These are phyloP conservation scores for Pythium aristosporum DNA, from an alignment of 352 stramenopile genomes.

Conservation along the genomic window DNA sequence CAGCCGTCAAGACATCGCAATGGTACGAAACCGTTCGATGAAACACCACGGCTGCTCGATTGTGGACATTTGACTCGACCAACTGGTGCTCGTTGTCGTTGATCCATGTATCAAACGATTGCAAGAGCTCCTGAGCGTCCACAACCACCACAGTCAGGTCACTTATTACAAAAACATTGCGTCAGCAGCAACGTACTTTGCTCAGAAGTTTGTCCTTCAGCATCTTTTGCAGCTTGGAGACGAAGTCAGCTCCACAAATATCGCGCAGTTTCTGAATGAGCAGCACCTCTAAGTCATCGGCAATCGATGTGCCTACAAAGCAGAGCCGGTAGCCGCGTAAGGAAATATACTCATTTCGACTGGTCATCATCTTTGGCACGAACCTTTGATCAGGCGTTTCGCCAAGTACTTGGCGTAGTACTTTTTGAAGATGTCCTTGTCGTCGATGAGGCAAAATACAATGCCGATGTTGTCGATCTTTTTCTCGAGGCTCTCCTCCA, in stretches of 20 bases:
- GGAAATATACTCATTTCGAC: background rate
- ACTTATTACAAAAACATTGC: background rate
- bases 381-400: slow-evolving; percentile 85
- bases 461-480: slow-evolving; percentile 83
- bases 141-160: background rate
- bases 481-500: slow-evolving; percentile 65
- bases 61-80: slow-evolving; percentile 31
- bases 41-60: slow-evolving; percentile 48
- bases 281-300: slow-evolving; percentile 73
- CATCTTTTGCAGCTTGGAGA: slow-evolving; percentile 90
- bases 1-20: slow-evolving; percentile 81
- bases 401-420: slow-evolving; percentile 86
- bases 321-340: background rate
- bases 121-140: slow-evolving; percentile 52
- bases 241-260: slow-evolving; percentile 83
- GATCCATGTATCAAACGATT: slow-evolving; percentile 68
- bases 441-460: slow-evolving; percentile 87
- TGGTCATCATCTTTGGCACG: background rate
- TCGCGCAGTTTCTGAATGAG: slow-evolving; percentile 84
- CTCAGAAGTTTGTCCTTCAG: slow-evolving; percentile 84
- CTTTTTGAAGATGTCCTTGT: slow-evolving; percentile 90
- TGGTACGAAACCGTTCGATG: slow-evolving; percentile 64
- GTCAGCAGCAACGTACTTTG: slow-evolving; percentile 42
- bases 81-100: slow-evolving; percentile 61
- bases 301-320: slow-evolving; percentile 51